These are phyloP conservation scores for Priceomyces haplophilus DNA, from an alignment of 805 yeast species.

Conservation along the genomic window DNA sequence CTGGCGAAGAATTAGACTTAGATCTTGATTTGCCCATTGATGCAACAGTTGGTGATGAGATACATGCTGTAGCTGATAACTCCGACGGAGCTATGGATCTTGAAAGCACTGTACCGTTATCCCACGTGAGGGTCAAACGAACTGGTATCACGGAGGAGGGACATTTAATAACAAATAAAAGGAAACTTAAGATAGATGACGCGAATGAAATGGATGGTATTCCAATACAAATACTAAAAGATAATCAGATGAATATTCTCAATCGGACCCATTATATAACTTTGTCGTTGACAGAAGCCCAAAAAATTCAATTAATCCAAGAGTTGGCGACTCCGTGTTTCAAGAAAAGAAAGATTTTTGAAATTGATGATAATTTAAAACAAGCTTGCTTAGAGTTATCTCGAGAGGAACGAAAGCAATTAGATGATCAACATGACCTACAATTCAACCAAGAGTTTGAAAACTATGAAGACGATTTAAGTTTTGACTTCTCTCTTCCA, in stretches of 20 bases:
- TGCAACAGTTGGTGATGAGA: slow-evolving; percentile 17
- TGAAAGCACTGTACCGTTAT: slow-evolving; percentile 9
- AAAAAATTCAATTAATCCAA: slow-evolving; percentile 32
- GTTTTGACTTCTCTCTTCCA: slow-evolving; percentile 10
- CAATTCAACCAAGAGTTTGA: slow-evolving; percentile 22
- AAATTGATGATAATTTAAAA: slow-evolving; percentile 29
- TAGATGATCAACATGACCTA: slow-evolving; percentile 19
- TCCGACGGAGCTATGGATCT: slow-evolving; percentile 18
- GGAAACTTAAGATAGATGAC: slow-evolving; percentile 46
- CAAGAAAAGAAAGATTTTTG: slow-evolving; percentile 30
- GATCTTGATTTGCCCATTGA: slow-evolving; percentile 45
- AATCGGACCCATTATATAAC: slow-evolving; percentile 22
- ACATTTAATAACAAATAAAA: slow-evolving; percentile 43
- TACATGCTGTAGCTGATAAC: slow-evolving; percentile 10
- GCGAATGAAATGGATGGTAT: slow-evolving; percentile 44
- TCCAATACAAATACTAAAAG: slow-evolving; percentile 31
- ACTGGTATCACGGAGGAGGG: slow-evolving; percentile 40
- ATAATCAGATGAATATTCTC: slow-evolving; percentile 26
- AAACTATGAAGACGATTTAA: slow-evolving; percentile 6
- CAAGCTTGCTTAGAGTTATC: slow-evolving; percentile 27
- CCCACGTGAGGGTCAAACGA: slow-evolving; percentile 3
- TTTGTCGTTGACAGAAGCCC: slow-evolving; percentile 25
- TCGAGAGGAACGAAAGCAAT: slow-evolving; percentile 16
- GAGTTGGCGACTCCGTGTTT: slow-evolving; percentile 31
- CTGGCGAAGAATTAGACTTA: slow-evolving; percentile 23